phyloP scores from a whole-genome alignment of 768 basidiomycete genomes.

The Amanita polypyramis region DNA sequence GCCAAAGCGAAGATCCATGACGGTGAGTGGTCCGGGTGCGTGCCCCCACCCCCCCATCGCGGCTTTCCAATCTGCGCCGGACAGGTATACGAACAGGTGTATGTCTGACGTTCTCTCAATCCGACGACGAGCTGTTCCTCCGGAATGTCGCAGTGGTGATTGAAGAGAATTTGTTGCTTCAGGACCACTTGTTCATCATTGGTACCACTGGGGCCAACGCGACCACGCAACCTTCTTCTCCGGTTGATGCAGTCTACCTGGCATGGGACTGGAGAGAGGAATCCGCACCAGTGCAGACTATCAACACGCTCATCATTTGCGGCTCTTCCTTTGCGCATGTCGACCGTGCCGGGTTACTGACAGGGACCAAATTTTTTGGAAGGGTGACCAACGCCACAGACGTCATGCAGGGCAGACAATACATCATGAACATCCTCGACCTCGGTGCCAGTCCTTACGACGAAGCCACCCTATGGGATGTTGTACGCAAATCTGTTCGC shows the following conservation, averaged over 20 bases:
- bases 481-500: constrained; percentile 51
- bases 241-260: constrained; percentile 11
- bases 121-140: constrained; percentile 47
- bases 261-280: background rate
- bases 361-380: constrained; percentile 60
- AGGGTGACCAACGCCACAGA: constrained; percentile 33
- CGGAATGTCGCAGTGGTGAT: constrained; percentile 41
- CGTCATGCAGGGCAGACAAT: constrained; percentile 12
- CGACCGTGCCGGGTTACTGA: constrained; percentile 57
- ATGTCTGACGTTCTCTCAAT: constrained; percentile 45
- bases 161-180: constrained; percentile 27
- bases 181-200: constrained; percentile 43
- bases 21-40: constrained; percentile 13
- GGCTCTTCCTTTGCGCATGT: constrained; percentile 46
- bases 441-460: constrained; percentile 49
- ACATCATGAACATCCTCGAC: constrained; percentile 42
- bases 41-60: background rate
- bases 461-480: constrained; percentile 58
- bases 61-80: background rate
- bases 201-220: constrained; percentile 29
- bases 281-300: constrained; percentile 11
- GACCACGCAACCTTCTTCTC: background rate
- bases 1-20: constrained; percentile 32
- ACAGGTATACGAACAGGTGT: constrained; percentile 48
- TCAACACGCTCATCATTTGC: constrained; percentile 46